These are phyloP conservation scores for Cordyceps farinosa DNA, from an alignment of 2,329 filamentous ascomycete genomes.

Conservation along the genomic window DNA sequence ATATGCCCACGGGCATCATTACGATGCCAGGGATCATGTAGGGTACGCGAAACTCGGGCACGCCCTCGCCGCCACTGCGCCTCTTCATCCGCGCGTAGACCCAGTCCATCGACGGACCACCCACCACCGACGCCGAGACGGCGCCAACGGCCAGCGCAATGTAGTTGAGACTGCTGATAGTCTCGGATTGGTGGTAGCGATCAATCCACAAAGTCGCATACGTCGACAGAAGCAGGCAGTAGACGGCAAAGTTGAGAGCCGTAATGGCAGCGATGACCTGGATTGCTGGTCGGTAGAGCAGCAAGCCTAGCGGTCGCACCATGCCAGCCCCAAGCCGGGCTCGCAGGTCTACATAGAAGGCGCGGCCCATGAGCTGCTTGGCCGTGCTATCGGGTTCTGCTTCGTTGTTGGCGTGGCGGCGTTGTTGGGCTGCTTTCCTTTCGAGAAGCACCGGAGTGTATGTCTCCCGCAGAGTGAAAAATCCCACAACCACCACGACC, in stretches of 20 bases:
- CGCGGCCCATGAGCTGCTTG: background rate
- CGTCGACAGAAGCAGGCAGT: conserved; percentile 50
- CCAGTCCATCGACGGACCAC: conserved; percentile 36
- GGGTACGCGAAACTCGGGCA: conserved; percentile 46
- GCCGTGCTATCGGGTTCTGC: background rate
- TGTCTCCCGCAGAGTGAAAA: conserved; percentile 53
- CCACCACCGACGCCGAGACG: conserved; percentile 33
- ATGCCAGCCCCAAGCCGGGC: background rate
- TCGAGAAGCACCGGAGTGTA: conserved; percentile 60
- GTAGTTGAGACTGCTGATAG: conserved; percentile 46
- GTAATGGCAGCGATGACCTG: conserved; percentile 43
- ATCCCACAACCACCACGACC: conserved; percentile 49
- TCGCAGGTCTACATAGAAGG: background rate
- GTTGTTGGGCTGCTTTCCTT: conserved; percentile 1
- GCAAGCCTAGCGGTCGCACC: conserved; percentile 30
- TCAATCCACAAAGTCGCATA: conserved; percentile 46
- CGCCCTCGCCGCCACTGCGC: conserved; percentile 14
- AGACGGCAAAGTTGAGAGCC: conserved; percentile 46
- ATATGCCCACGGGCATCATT: conserved; percentile 33
- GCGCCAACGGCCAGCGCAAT: conserved; percentile 46
- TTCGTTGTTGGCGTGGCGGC: background rate
- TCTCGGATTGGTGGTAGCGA: conserved; percentile 43
- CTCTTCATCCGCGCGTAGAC: conserved; percentile 30
- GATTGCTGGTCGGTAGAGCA: conserved; percentile 43
- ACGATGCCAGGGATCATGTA: conserved; percentile 51